Percentiles rank a stretch among this genome's conserved stretches.
phyloP scores from a whole-genome alignment of 1,139 yeast species.

The Magnusiomyces magnusii region DNA sequence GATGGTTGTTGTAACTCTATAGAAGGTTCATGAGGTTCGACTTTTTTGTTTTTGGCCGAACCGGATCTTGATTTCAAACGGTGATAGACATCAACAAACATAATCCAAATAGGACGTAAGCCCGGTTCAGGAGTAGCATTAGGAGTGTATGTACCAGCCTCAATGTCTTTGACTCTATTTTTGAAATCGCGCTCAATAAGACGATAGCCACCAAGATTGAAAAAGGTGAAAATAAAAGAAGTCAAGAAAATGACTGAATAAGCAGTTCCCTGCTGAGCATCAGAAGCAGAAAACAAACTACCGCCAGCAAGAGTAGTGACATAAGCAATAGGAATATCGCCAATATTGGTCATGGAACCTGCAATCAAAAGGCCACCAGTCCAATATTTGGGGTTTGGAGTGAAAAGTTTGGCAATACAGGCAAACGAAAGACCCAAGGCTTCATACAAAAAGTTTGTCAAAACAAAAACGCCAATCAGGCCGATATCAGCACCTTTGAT shows the following conservation, averaged over 20 bases:
- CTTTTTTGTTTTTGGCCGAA: not conserved
- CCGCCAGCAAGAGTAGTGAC: conserved; percentile 59
- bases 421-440: conserved; percentile 30
- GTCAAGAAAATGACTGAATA: conserved; percentile 75
- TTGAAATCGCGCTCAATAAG: conserved; percentile 62
- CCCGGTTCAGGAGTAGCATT: conserved; percentile 1
- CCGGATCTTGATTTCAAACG: not conserved
- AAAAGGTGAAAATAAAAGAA: conserved; percentile 60
- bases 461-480: conserved; percentile 61
- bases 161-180: conserved; percentile 2
- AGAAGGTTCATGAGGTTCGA: not conserved
- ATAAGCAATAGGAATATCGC: conserved; percentile 86
- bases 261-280: conserved; percentile 76
- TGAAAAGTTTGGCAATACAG: conserved; percentile 28
- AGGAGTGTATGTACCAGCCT: not conserved
- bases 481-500: conserved; percentile 66
- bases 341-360: conserved; percentile 52
- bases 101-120: not conserved
- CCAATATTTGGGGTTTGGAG: conserved; percentile 65
- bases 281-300: conserved; percentile 45
- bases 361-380: conserved; percentile 68
- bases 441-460: conserved; percentile 49
- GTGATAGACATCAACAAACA: not conserved
- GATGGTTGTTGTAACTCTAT: not conserved
- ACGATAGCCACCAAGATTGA: conserved; percentile 67